phyloP scores from a whole-genome alignment of 306 rosid species.

The Cotoneaster glaucophyllus region DNA sequence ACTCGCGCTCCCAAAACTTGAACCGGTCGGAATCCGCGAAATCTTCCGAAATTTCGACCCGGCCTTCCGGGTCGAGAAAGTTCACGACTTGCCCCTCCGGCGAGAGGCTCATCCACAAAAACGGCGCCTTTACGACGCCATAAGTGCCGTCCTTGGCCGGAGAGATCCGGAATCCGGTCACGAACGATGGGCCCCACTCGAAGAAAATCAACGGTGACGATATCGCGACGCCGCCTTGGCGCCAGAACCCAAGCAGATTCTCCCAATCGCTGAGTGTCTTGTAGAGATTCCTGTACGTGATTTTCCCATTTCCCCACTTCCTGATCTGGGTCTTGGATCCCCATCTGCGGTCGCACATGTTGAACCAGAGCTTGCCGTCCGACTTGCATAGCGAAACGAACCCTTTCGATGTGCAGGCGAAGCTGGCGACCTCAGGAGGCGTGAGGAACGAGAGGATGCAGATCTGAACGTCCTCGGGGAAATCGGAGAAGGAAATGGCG shows the following conservation, averaged over 20 bases:
- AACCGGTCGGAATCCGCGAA: slow-evolving; percentile 9
- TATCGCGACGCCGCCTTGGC: slow-evolving; percentile 56
- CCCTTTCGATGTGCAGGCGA: slow-evolving; percentile 78
- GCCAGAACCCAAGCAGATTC: slow-evolving; percentile 84
- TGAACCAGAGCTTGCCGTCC: slow-evolving; percentile 73
- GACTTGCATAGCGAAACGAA: slow-evolving; percentile 44
- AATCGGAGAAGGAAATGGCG: slow-evolving; percentile 51
- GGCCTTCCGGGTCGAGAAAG: slow-evolving; percentile 58
- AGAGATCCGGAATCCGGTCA: slow-evolving; percentile 60
- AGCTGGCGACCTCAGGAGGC: slow-evolving; percentile 51
- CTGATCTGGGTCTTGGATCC: slow-evolving; percentile 66
- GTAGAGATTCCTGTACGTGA: slow-evolving; percentile 50
- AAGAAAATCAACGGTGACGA: slow-evolving; percentile 68
- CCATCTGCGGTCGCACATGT: slow-evolving; percentile 79
- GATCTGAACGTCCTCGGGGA: slow-evolving; percentile 82
- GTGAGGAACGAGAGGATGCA: slow-evolving; percentile 77
- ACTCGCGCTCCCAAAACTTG: slow-evolving; percentile 26
- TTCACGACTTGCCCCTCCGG: slow-evolving; percentile 50
- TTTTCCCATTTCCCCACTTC: slow-evolving; percentile 57
- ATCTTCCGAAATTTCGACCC: slow-evolving; percentile 26
- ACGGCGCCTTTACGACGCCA: slow-evolving; percentile 57
- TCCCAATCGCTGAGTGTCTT: slow-evolving; percentile 64
- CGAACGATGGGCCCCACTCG: slow-evolving; percentile 72
- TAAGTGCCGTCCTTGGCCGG: slow-evolving; percentile 51
- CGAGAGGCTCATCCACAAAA: slow-evolving; percentile 55